Conservation (phyloP, 2,329 filamentous ascomycete species). For the Hypoxylon sp. region DNA sequence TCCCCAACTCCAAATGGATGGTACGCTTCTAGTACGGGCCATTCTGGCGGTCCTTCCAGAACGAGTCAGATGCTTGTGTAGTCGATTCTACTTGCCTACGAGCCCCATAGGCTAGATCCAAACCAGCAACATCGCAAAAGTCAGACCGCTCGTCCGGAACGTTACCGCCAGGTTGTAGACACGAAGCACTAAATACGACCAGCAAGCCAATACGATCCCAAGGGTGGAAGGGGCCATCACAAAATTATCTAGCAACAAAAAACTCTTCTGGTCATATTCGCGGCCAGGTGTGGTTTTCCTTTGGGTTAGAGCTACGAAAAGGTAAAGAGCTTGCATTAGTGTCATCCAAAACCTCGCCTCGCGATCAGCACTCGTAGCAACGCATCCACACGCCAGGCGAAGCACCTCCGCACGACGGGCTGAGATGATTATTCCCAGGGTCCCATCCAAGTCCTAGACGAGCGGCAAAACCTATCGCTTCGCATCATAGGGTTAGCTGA, state of each 20-base stretch:
- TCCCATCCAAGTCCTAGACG: slow-evolving; percentile 19
- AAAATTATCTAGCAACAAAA: slow-evolving; percentile 15
- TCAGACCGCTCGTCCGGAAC: slow-evolving; percentile 23
- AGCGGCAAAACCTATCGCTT: slow-evolving; percentile 30
- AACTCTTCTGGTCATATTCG: slow-evolving; percentile 26
- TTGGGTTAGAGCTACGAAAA: slow-evolving; percentile 21
- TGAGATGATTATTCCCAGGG: slow-evolving; percentile 23
- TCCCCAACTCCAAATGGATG: slow-evolving; percentile 37
- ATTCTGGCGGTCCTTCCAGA: slow-evolving; percentile 32
- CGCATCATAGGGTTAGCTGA: slow-evolving; percentile 9
- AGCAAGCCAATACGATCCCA: slow-evolving; percentile 26
- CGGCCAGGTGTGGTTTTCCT: slow-evolving; percentile 36
- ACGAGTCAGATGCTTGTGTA: slow-evolving; percentile 29
- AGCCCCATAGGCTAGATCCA: slow-evolving; percentile 15
- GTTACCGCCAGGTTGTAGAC: slow-evolving; percentile 20
- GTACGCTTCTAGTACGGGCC: slow-evolving; percentile 34
- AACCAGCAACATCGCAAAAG: slow-evolving; percentile 16
- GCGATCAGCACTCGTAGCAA: slow-evolving; percentile 34
- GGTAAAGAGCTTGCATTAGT: slow-evolving; percentile 45
- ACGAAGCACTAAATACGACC: slow-evolving; percentile 30
- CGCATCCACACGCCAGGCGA: slow-evolving; percentile 26
- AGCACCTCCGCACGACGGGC: slow-evolving; percentile 37
- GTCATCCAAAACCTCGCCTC: slow-evolving; percentile 36
- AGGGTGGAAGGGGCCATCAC: slow-evolving; percentile 7
- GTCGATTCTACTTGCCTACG: slow-evolving; percentile 8